These are phyloP conservation scores for Lyophyllum atratum DNA, from an alignment of 768 basidiomycete species.

Conservation along the genomic window DNA sequence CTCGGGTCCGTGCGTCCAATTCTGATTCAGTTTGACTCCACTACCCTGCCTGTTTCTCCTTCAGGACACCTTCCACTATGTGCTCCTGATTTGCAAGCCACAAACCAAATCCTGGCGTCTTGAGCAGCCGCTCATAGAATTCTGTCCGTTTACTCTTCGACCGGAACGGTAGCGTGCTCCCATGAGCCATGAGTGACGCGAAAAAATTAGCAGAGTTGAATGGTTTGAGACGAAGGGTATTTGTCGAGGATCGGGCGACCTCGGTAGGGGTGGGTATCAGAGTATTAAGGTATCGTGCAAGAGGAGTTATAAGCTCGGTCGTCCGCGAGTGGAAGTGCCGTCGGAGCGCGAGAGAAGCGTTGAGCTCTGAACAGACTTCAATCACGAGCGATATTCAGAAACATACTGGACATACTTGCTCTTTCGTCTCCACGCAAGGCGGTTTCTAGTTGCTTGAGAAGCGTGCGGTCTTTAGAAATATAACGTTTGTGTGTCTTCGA, in stretches of 20 bases:
- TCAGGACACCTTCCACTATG: conserved; percentile 61
- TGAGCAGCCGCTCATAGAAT: conserved; percentile 79
- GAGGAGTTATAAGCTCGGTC: conserved; percentile 81
- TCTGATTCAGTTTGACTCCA: not conserved
- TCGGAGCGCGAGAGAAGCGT: conserved; percentile 66
- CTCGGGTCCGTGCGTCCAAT: conserved; percentile 17
- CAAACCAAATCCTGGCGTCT: conserved; percentile 73
- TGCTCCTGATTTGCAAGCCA: conserved; percentile 81
- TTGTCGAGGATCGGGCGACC: conserved; percentile 34
- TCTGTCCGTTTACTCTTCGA: conserved; percentile 62
- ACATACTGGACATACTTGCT: conserved; percentile 45
- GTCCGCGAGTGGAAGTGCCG: conserved; percentile 86
- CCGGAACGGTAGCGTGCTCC: conserved; percentile 74
- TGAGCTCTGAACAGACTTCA: conserved; percentile 45
- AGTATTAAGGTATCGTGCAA: conserved; percentile 89
- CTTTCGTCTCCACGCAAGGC: conserved; percentile 51
- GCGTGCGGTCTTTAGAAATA: conserved; percentile 77
- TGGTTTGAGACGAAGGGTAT: conserved; percentile 56
- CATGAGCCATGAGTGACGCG: conserved; percentile 68
- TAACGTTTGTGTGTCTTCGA: conserved; percentile 80
- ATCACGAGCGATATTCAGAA: not conserved
- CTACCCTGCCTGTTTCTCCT: conserved; percentile 19
- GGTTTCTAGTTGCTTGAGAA: conserved; percentile 74
- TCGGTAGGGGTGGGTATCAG: conserved; percentile 76
- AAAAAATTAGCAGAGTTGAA: conserved; percentile 75